Evolutionary conservation across 192 early-diverging fungal species (phyloP), one percentile per base, ranked within the genome.

Genomic region (Entomortierella chlamydospora): DNA sequence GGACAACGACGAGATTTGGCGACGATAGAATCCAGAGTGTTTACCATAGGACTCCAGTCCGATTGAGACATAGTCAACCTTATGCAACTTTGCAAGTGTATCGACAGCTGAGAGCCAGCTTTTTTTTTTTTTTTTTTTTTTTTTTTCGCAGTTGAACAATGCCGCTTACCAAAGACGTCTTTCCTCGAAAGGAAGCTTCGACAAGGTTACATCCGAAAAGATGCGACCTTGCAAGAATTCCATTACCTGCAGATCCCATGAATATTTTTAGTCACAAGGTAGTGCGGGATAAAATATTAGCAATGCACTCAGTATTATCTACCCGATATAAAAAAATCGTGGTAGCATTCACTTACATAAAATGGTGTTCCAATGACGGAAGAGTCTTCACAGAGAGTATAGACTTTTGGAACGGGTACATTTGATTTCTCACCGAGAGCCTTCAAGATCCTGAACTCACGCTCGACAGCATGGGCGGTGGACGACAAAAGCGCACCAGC

Each of bases 181-280:
- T 57, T 91, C 87, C 31, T 82, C 73, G 20, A 73, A 80, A 15
- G 84, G 71, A 42, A 95, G 64, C 57, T 82, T 73, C 10, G 83
- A 83, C 73, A 95, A 83, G 31, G 84, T 72, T 1, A 88, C 68
- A 55, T 93, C 92, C 7, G 87, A 77, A 70, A 96, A 93, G 51
- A 99, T 94, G 2, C 95, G 90, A 37, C 97, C 97, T 51, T 96
- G 82, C 61, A 97, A 82, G 65, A 96, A 99, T 83, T 98, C 91
- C 97, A 99, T 99, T 37, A 94, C 82, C 86, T 91, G 72, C 30
- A 37, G 34, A 37, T 37, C 34, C 5, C 4, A 15, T 43, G 9
- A 8, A 29, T 65, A 25, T 52, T 22, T 23, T 37, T 25, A 18
- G 18, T 23, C 30, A 34, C 8, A 26, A 15, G 9, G 23, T 17